A percentile compares a stretch with the other conserved stretches of the same genome.
phyloP scores from a whole-genome alignment of 805 yeast species.

The Saccharomycopsis microspora region DNA sequence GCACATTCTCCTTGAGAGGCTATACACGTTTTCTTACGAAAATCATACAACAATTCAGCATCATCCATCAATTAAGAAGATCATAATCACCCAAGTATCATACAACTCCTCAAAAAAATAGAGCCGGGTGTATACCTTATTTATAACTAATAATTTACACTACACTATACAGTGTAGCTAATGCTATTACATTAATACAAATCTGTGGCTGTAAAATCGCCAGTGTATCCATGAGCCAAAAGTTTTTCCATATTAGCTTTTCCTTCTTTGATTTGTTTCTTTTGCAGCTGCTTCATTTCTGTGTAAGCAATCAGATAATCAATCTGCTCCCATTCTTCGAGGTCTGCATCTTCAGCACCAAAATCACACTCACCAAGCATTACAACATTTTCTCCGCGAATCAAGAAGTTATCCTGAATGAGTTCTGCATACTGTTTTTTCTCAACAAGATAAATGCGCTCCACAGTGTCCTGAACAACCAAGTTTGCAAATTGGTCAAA shows the following conservation, averaged over 20 bases:
- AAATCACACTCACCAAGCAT: conserved; percentile 90
- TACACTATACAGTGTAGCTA: no score
- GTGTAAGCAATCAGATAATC: conserved; percentile 51
- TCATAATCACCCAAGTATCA: no score
- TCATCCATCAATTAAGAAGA: no score
- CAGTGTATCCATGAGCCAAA: conserved; percentile 43
- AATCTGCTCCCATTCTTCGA: conserved; percentile 43
- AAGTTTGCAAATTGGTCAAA: conserved; percentile 92
- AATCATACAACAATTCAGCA: no score
- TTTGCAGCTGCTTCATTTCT: conserved; percentile 22
- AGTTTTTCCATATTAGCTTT: conserved; percentile 35
- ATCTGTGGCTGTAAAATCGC: conserved; percentile 45
- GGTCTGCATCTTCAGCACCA: conserved; percentile 67
- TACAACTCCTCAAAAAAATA: no score
- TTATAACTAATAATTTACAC: no score
- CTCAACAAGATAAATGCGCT: conserved; percentile 60
- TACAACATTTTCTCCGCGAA: conserved; percentile 94
- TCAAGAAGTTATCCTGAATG: conserved; percentile 70
- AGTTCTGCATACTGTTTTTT: conserved; percentile 57
- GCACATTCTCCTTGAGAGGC: no score
- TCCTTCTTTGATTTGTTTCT: conserved; percentile 29
- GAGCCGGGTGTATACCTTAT: no score
- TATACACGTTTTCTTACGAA: no score
- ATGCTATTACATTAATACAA: conserved; percentile 28
- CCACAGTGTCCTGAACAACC: conserved; percentile 83